These are phyloP conservation scores for Cutaneotrichosporon sp. DNA, from an alignment of 1,284 basidiomycete genomes.

Conservation along the genomic window DNA sequence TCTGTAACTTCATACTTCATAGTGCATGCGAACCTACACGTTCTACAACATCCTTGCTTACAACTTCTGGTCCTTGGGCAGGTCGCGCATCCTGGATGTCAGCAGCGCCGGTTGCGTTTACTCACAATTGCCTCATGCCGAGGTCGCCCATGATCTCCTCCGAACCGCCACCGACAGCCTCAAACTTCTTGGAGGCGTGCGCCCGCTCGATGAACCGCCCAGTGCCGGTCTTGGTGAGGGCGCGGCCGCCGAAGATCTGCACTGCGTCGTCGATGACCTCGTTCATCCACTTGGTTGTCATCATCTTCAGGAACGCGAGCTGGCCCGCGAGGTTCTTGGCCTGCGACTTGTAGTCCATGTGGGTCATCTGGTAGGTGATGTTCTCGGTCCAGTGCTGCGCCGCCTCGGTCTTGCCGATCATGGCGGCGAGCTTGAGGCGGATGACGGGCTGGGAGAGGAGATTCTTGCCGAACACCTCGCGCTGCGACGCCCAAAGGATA, in stretches of 20 bases:
- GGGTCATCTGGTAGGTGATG: conserved; percentile 87
- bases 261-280: conserved; percentile 58
- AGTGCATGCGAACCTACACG: neutral
- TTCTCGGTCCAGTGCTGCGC: conserved; percentile 87
- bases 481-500: conserved; percentile 67
- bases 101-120: neutral
- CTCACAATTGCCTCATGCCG: conserved; percentile 56
- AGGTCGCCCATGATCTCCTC: conserved; percentile 58
- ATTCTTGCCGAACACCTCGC: conserved; percentile 83
- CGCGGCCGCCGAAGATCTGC: conserved; percentile 52
- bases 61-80: conserved; percentile 20
- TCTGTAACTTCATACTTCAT: neutral
- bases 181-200: conserved; percentile 73
- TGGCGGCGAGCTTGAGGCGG: conserved; percentile 67
- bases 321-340: conserved; percentile 53
- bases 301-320: conserved; percentile 62
- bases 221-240: conserved; percentile 52
- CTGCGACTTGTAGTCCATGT: conserved; percentile 77
- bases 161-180: conserved; percentile 63
- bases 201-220: conserved; percentile 58
- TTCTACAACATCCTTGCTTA: neutral
- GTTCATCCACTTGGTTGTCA: conserved; percentile 51
- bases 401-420: conserved; percentile 81
- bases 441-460: conserved; percentile 80
- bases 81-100: conserved; percentile 8